phyloP scores from a whole-genome alignment of 495 filamentous ascomycete genomes.

The Articulospora tetracladia region DNA sequence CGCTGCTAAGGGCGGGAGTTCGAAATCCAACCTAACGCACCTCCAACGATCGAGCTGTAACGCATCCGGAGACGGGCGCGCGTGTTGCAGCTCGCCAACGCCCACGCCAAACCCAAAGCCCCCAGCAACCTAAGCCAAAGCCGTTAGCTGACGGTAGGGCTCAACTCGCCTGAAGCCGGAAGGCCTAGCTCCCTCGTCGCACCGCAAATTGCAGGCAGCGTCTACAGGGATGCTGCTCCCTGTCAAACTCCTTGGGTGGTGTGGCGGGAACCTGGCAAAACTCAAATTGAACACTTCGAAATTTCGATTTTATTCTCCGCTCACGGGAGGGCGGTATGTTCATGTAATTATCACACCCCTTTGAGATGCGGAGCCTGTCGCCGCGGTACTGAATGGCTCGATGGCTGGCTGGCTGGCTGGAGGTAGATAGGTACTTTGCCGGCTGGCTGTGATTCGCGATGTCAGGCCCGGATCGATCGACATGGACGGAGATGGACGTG shows the following conservation, averaged over 20 bases:
- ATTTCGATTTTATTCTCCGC: background rate
- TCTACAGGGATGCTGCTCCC: background rate
- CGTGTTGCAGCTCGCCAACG: background rate
- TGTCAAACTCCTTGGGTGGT: background rate
- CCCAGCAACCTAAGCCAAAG: too few relatives aligned
- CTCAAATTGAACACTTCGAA: background rate
- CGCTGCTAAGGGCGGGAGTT: slow-evolving; percentile 9
- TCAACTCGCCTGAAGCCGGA: background rate
- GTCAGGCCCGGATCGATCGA: too few relatives aligned
- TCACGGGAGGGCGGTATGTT: too few relatives aligned
- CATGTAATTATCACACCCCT: background rate
- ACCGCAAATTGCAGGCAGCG: background rate
- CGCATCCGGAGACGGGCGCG: background rate
- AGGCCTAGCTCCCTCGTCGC: background rate
- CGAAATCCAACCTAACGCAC: background rate
- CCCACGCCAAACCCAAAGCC: too few relatives aligned
- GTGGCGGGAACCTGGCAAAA: background rate
- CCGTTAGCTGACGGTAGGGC: too few relatives aligned
- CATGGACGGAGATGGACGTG: too few relatives aligned
- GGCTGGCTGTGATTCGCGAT: too few relatives aligned
- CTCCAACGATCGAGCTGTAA: background rate
- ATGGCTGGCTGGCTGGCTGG: too few relatives aligned
- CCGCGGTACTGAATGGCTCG: background rate
- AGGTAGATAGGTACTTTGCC: too few relatives aligned
- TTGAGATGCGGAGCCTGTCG: background rate